These are phyloP conservation scores for Zizania latifolia DNA, from an alignment of 176 grass and related monocot genomes.

Conservation along the genomic window DNA sequence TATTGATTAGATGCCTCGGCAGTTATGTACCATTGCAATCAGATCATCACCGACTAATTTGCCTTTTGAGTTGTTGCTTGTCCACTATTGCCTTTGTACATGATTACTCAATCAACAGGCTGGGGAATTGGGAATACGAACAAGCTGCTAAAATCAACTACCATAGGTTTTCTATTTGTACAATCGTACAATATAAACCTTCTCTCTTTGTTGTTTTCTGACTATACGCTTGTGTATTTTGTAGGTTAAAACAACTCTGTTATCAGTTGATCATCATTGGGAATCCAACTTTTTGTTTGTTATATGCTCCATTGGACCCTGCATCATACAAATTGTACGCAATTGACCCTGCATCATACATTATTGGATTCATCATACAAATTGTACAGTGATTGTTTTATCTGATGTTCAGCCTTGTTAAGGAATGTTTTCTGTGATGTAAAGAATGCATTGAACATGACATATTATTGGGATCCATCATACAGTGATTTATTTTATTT, in stretches of 20 bases:
- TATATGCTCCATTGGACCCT: slow-evolving; percentile 27
- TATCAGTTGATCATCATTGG: slow-evolving; percentile 30
- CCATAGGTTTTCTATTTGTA: slow-evolving; percentile 27
- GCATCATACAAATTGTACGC: slow-evolving; percentile 35
- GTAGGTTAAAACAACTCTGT: slow-evolving; percentile 7
- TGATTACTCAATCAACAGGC: slow-evolving; percentile 48
- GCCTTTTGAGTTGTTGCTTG: slow-evolving; percentile 53
- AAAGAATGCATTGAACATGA: slow-evolving; percentile 12
- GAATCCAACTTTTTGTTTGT: slow-evolving; percentile 38
- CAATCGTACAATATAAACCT: slow-evolving; percentile 34
- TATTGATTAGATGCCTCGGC: slow-evolving; percentile 8
- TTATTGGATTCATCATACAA: too few species aligned
- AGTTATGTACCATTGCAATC: slow-evolving; percentile 6
- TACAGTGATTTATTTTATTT: slow-evolving; percentile 17
- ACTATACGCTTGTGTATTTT: slow-evolving; percentile 21
- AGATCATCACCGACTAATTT: slow-evolving; percentile 26
- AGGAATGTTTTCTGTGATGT: slow-evolving; percentile 2
- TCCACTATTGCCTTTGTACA: slow-evolving; percentile 16
- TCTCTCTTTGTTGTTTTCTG: slow-evolving; percentile 19
- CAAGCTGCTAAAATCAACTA: slow-evolving; percentile 31
- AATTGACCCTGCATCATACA: too few species aligned
- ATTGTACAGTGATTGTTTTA: background rate
- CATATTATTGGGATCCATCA: slow-evolving; percentile 25
- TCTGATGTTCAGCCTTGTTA: background rate
- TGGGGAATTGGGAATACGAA: slow-evolving; percentile 19